Conservation (phyloP, 1,284 basidiomycete species). For the Puccinia hordei region DNA sequence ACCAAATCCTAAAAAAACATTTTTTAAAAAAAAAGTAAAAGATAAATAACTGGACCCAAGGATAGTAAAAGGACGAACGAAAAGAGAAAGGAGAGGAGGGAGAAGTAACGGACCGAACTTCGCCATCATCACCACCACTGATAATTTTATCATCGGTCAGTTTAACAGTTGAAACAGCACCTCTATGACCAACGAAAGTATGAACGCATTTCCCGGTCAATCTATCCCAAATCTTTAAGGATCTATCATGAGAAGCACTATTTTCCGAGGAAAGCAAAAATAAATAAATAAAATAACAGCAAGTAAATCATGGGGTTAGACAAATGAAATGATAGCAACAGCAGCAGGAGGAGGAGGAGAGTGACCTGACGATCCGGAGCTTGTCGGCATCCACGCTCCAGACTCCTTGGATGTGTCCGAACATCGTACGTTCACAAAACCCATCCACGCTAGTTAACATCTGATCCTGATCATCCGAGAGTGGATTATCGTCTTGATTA, state of each 20-base stretch:
- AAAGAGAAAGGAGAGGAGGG: too few species aligned
- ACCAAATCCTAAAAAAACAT: too few species aligned
- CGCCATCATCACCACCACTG: constrained; percentile 86
- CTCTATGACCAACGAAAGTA: constrained; percentile 90
- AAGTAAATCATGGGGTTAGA: neutral
- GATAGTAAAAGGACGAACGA: too few species aligned
- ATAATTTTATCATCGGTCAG: constrained; percentile 94
- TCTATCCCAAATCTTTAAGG: constrained; percentile 75
- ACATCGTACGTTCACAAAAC: constrained; percentile 75
- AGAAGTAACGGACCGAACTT: constrained; percentile 61
- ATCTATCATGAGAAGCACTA: constrained; percentile 45
- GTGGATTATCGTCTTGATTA: neutral
- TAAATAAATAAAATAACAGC: too few species aligned
- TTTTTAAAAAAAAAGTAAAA: too few species aligned
- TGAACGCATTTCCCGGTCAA: constrained; percentile 84
- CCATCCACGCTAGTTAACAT: constrained; percentile 59
- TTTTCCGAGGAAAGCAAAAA: neutral
- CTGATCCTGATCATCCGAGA: too few species aligned
- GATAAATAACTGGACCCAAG: too few species aligned
- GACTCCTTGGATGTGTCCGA: constrained; percentile 75
- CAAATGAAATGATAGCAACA: neutral
- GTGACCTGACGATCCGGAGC: constrained; percentile 71
- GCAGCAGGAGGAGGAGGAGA: constrained; percentile 74
- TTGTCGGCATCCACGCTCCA: constrained; percentile 94
- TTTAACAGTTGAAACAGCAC: constrained; percentile 85